These are phyloP conservation scores for Bryum argenteum DNA, from an alignment of 225 moss, liverwort and hornwort species.

Conservation along the genomic window DNA sequence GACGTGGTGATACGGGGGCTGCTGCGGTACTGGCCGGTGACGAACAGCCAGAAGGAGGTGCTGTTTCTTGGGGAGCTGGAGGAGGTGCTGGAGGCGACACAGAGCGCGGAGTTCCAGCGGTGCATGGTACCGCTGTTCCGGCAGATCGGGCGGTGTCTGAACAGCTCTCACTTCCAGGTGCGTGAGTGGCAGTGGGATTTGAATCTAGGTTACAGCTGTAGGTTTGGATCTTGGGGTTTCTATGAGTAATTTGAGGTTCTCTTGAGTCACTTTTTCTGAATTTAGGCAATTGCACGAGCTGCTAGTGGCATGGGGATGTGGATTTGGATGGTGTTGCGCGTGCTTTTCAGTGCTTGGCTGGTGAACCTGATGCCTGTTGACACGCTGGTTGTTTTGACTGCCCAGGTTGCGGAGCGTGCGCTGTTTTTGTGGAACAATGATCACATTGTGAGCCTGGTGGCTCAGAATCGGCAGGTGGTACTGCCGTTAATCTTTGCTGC, in stretches of 20 bases:
- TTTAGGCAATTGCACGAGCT: too few relatives aligned
- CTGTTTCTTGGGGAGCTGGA: slow-evolving; percentile 93
- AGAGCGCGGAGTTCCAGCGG: slow-evolving; percentile 94
- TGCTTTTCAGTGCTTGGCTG: too few relatives aligned
- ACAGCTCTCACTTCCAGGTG: slow-evolving; percentile 98
- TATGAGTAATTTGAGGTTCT: too few relatives aligned
- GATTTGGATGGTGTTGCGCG: too few relatives aligned
- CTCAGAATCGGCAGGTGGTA: slow-evolving; percentile 91
- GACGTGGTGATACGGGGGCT: slow-evolving; percentile 63
- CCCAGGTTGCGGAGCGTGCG: slow-evolving; percentile 92
- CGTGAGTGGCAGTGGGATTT: background rate
- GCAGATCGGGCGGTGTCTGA: slow-evolving; percentile 92
- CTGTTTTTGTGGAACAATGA: slow-evolving; percentile 95
- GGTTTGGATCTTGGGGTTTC: too few relatives aligned
- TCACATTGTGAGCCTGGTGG: slow-evolving; percentile 95
- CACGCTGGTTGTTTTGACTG: too few relatives aligned
- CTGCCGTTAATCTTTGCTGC: slow-evolving; percentile 80
- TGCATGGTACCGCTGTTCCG: slow-evolving; percentile 93
- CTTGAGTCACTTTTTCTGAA: too few relatives aligned
- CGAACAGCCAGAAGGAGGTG: slow-evolving; percentile 66
- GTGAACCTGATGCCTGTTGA: too few relatives aligned
- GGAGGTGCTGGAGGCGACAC: slow-evolving; percentile 96
- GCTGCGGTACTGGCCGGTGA: slow-evolving; percentile 64
- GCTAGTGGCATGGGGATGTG: too few relatives aligned
- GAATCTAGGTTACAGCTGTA: too few relatives aligned